These are phyloP conservation scores for Borovskyia barvae DNA, from an alignment of 208 protist species.

Conservation along the genomic window DNA sequence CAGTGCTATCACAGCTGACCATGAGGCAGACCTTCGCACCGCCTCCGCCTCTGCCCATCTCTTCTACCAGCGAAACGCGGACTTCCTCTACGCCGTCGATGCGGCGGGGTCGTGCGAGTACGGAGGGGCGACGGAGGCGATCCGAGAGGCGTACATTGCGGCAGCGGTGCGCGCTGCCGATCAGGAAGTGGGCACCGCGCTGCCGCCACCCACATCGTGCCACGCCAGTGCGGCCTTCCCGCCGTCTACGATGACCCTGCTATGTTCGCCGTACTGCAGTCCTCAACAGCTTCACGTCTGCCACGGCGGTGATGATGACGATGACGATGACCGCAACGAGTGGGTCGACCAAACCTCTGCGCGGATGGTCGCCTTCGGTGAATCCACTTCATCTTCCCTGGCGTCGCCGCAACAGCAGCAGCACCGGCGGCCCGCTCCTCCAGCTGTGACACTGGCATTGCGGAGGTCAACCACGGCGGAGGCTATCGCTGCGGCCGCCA, in stretches of 20 bases:
- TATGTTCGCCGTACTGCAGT: slow-evolving; percentile 21
- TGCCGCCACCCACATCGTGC: too few relatives aligned
- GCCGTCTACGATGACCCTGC: too few relatives aligned
- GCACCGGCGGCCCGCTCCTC: too few relatives aligned
- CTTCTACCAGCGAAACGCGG: slow-evolving; percentile 9
- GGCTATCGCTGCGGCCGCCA: too few relatives aligned
- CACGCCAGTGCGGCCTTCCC: too few relatives aligned
- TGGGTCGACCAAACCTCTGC: too few relatives aligned
- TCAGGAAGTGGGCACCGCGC: too few relatives aligned
- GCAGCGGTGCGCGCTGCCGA: background rate
- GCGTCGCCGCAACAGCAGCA: too few relatives aligned
- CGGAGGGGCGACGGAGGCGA: background rate
- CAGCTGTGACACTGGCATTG: background rate
- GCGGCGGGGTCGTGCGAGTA: background rate
- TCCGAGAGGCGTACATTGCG: background rate
- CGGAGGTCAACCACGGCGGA: background rate
- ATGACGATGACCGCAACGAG: too few relatives aligned
- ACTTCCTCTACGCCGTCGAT: slow-evolving; percentile 23
- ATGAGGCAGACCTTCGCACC: background rate
- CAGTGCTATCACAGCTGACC: background rate
- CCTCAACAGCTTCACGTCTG: slow-evolving; percentile 8
- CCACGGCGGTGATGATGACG: background rate
- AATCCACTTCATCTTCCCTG: too few relatives aligned
- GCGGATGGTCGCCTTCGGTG: too few relatives aligned
- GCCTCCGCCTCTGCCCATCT: slow-evolving; percentile 5